Conservation (phyloP, 495 filamentous ascomycete species). For the Tuber aestivum region DNA sequence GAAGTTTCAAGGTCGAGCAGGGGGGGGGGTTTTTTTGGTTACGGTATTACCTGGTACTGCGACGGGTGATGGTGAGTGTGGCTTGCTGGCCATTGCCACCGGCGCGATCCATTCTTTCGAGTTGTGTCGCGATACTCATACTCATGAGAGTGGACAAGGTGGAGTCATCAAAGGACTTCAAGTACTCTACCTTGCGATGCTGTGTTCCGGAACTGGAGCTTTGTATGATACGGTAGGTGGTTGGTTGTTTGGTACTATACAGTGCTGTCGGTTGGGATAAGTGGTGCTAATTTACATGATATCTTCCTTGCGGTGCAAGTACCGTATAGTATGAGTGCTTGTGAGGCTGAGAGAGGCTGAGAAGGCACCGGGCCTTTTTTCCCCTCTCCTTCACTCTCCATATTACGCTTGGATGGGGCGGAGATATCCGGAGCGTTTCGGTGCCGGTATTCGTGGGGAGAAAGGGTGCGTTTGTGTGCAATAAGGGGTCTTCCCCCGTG, state of each 20-base stretch:
- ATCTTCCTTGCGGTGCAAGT: background rate
- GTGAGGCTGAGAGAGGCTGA: background rate
- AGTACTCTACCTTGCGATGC: background rate
- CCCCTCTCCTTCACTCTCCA: background rate
- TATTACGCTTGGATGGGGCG: background rate
- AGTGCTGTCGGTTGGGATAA: background rate
- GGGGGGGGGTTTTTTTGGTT: background rate
- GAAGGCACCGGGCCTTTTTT: too few relatives aligned
- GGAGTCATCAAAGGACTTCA: background rate
- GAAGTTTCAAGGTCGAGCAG: background rate
- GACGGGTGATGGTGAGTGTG: background rate
- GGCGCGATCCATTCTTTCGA: background rate
- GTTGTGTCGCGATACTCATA: too few relatives aligned
- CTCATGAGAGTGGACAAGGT: background rate
- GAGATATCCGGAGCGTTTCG: background rate
- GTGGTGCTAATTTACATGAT: background rate
- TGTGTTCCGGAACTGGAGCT: background rate
- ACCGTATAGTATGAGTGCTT: background rate
- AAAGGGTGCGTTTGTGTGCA: background rate
- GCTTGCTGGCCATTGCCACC: background rate
- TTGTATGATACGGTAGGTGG: background rate
- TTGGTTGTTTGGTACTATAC: too few relatives aligned
- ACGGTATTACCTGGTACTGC: too few relatives aligned
- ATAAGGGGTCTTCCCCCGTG: background rate
- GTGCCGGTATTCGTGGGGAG: background rate